phyloP scores from a whole-genome alignment of 257 asterid genomes.

The Agastache rugosa region DNA sequence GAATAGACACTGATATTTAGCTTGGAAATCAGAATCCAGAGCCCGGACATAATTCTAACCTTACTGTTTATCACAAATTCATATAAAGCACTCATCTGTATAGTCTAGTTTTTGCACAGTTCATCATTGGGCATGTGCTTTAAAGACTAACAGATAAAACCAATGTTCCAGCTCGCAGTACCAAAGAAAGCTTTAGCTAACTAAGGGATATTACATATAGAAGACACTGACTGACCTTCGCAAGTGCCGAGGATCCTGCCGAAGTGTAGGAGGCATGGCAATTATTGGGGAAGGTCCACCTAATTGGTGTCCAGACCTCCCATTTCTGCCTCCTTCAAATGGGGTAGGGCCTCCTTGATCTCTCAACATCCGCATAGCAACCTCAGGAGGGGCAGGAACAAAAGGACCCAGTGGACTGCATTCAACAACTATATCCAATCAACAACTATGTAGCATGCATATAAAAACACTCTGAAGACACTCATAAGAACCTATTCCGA shows the following conservation, averaged over 20 bases:
- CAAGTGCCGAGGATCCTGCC: slow-evolving; percentile 96
- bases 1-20: background rate
- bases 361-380: slow-evolving; percentile 95
- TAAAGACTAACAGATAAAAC: background rate
- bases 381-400: slow-evolving; percentile 99
- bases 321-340: slow-evolving; percentile 84
- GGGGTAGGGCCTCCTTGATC: slow-evolving; percentile 94
- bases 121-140: background rate
- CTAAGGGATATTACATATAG: slow-evolving; percentile 6
- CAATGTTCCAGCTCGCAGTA: background rate
- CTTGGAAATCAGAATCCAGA: background rate
- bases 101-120: background rate
- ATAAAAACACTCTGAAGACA: background rate
- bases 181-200: background rate
- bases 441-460: slow-evolving; percentile 10
- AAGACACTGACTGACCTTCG: slow-evolving; percentile 81
- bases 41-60: background rate
- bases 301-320: slow-evolving; percentile 71
- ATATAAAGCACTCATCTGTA: slow-evolving; percentile 12
- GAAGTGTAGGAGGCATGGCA: slow-evolving; percentile 72
- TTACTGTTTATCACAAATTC: background rate
- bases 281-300: slow-evolving; percentile 77
- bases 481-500: background rate
- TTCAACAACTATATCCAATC: slow-evolving; percentile 34
- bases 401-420: slow-evolving; percentile 97